phyloP scores from a whole-genome alignment of 202 grass and related monocot genomes.

The Alloteropsis angusta region DNA sequence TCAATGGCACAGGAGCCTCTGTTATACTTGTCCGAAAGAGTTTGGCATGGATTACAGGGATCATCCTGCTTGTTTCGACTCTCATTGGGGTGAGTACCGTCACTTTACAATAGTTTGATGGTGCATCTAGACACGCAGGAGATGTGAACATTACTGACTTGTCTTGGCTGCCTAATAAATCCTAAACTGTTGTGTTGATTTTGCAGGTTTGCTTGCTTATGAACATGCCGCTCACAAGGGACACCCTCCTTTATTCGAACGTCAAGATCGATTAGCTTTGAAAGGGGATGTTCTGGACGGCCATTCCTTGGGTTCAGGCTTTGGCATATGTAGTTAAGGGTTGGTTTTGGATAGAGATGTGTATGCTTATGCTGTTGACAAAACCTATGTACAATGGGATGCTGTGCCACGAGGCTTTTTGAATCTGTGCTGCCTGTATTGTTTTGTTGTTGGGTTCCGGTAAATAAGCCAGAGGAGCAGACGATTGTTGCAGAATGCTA shows the following conservation, averaged over 20 bases:
- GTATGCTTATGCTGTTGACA: not conserved
- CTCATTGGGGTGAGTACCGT: conserved; percentile 69
- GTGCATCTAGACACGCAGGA: not conserved
- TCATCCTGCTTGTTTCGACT: conserved; percentile 87
- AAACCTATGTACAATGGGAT: conserved; percentile 21
- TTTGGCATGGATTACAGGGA: conserved; percentile 89
- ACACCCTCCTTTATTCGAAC: conserved; percentile 91
- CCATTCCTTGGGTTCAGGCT: not conserved
- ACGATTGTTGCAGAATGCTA: conserved; percentile 11
- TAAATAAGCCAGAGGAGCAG: conserved; percentile 24
- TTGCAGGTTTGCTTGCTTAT: conserved; percentile 69
- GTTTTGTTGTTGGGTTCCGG: conserved; percentile 6
- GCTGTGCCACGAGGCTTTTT: not conserved
- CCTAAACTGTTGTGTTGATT: conserved; percentile 6
- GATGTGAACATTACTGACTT: not conserved
- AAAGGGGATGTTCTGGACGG: not conserved
- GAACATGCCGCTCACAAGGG: conserved; percentile 74
- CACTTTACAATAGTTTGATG: too few species aligned
- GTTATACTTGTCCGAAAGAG: conserved; percentile 51
- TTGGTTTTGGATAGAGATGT: not conserved
- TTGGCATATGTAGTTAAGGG: conserved; percentile 12
- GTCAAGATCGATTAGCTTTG: conserved; percentile 76
- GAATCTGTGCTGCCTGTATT: not conserved
- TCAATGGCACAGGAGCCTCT: conserved; percentile 18
- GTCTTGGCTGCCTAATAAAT: not conserved